Base-by-base conservation (phyloP, 139 green algal species). In the Coccomyxa sp. region DNA sequence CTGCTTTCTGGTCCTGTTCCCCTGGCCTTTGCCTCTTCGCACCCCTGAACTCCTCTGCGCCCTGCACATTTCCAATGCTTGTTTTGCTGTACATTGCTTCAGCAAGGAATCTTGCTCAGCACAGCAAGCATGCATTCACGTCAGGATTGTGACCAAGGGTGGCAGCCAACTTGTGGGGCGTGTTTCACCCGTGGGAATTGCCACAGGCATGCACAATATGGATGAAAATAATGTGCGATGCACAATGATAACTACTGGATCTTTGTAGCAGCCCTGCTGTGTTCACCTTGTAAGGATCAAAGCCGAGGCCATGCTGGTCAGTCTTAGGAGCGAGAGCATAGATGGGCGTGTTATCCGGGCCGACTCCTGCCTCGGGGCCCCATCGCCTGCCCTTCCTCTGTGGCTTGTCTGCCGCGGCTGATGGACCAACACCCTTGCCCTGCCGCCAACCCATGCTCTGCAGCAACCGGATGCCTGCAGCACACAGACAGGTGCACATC, bases 391-490 rank as follows among this genome's bases (percentile, higher is more conserved):
- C 57, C 18, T 28, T 59, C 78, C 18, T 75, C 27, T 71, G 51
- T 67, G 58, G 74, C 82, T 60, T 60, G 38, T 63, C 77, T 74
- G 51, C 75, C 78, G 28, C 76, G 58, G 32, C 84, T 81, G 21
- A 66, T 51, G 38, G 82, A 67, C 91, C 94, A 23, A 97, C 86
- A 32, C 93, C 94, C 45, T 91, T 91, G 18, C 94, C 96, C 79
- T 94, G 93, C 58, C 95, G 86, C 96, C 96, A 99, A 10, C 96
- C 96, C 96, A 99, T 98, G 81, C 90, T 91, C 79, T 94, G 91
- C 68, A 99, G 91, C 82, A 99, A 90, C 66, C 91, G 84, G 74
- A 98, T 88, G 58, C 96, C 93, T 92, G 85, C 76, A 88, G 38
- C 38, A 51, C 38, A 51, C 38, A 51, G 38, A 51, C 38, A 51